A percentile compares a stretch with the other conserved stretches of the same genome.
Conservation (phyloP, 2,329 filamentous ascomycete genomes). For the Xylaria sp. region DNA sequence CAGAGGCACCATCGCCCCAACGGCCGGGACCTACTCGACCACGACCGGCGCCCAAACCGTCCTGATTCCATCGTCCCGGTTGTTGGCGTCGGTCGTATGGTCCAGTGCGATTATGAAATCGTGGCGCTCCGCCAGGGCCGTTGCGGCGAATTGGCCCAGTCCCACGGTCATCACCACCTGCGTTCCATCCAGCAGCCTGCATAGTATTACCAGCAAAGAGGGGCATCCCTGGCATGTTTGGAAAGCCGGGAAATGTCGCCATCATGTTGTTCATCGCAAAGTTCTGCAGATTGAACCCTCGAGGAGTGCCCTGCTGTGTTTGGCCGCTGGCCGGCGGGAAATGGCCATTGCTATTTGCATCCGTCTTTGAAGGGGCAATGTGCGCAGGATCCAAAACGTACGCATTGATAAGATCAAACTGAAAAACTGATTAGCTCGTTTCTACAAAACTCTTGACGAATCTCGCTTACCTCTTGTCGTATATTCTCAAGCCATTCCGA, state of each 20-base stretch:
- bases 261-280: conserved; percentile 71
- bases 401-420: conserved; percentile 91
- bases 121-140: conserved; percentile 64
- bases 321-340: conserved; percentile 86
- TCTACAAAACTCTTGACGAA: neutral
- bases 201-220: conserved; percentile 58
- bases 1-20: conserved; percentile 80
- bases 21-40: conserved; percentile 64
- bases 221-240: conserved; percentile 64
- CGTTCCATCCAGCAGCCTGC: conserved; percentile 60
- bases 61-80: conserved; percentile 61
- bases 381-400: conserved; percentile 96
- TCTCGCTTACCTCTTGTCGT: conserved; percentile 78
- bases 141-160: conserved; percentile 76
- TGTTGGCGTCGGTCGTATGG: conserved; percentile 78
- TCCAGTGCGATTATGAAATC: conserved; percentile 72
- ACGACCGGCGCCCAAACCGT: conserved; percentile 64
- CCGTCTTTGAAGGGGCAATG: conserved; percentile 91
- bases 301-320: conserved; percentile 82
- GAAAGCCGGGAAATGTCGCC: conserved; percentile 68
- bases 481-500: conserved; percentile 84
- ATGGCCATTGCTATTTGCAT: conserved; percentile 95
- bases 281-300: conserved; percentile 88
- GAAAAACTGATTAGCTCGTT: conserved; percentile 49
- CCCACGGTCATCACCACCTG: conserved; percentile 64